Conservation (phyloP, 805 yeast species). For the Hanseniaspora clermontiae region DNA sequence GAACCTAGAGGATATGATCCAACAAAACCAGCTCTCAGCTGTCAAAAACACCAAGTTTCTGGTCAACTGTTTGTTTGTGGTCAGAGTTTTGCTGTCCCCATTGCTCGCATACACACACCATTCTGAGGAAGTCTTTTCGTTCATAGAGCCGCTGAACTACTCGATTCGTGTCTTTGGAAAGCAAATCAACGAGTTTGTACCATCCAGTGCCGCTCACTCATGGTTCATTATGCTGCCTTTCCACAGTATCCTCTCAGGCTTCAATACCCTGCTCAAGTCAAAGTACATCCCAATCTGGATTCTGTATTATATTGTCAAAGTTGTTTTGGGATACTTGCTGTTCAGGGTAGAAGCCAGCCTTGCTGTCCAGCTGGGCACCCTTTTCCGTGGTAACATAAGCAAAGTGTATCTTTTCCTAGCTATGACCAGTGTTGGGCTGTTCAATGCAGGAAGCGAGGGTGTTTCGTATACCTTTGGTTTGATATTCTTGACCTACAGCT, state of each 20-base stretch:
- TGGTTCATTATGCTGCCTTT: slow-evolving; percentile 58
- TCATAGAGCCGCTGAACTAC: slow-evolving; percentile 86
- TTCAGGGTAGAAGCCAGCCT: slow-evolving; percentile 43
- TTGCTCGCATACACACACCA: slow-evolving; percentile 61
- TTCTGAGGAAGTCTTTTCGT: slow-evolving; percentile 86
- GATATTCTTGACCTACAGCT: slow-evolving; percentile 28
- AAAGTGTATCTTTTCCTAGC: slow-evolving; percentile 53
- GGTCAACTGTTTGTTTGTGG: neutral
- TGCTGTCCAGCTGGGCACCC: slow-evolving; percentile 31
- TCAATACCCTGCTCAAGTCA: slow-evolving; percentile 20
- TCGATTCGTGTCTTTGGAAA: slow-evolving; percentile 73
- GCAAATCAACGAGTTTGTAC: slow-evolving; percentile 94
- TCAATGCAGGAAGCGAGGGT: slow-evolving; percentile 76
- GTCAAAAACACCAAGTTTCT: too few species aligned
- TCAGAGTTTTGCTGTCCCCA: slow-evolving; percentile 16
- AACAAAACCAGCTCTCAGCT: too few species aligned
- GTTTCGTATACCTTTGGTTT: slow-evolving; percentile 74
- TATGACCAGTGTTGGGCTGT: slow-evolving; percentile 63
- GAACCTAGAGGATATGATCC: too few species aligned
- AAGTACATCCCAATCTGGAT: slow-evolving; percentile 14
- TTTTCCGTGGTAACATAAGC: slow-evolving; percentile 25
- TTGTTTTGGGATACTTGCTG: slow-evolving; percentile 31
- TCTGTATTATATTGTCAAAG: slow-evolving; percentile 44
- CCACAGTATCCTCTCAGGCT: slow-evolving; percentile 16
- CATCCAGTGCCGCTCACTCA: slow-evolving; percentile 74